Evolutionary conservation across 768 basidiomycete genomes (phyloP).

Genomic region (Tylopilus sp.): DNA sequence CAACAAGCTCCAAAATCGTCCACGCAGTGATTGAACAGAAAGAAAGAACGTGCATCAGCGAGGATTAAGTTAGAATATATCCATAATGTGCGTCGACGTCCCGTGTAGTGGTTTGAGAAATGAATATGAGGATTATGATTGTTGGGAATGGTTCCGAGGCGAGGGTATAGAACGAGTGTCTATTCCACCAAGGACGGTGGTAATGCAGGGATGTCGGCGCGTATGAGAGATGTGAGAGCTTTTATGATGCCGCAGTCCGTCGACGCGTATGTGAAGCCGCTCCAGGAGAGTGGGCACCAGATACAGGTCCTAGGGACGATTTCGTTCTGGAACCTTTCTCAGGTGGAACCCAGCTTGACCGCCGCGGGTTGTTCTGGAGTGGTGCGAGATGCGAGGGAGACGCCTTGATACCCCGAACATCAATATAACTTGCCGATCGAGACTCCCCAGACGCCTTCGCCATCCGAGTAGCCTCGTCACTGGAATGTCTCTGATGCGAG

Average conservation of each 20-base stretch:
- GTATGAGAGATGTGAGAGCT: background rate
- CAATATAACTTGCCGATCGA: conserved; percentile 15
- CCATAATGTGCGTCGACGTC: conserved; percentile 18
- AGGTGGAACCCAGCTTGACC: conserved; percentile 24
- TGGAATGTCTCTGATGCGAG: conserved; percentile 30
- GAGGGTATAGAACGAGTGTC: conserved; percentile 29
- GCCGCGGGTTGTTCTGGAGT: conserved; percentile 14
- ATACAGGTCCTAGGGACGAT: conserved; percentile 15
- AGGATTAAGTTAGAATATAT: conserved; percentile 22
- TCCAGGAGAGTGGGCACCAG: conserved; percentile 11
- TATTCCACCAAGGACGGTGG: conserved; percentile 8
- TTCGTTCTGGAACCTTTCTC: conserved; percentile 14
- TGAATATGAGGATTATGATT: conserved; percentile 16
- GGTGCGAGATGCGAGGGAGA: conserved; percentile 9
- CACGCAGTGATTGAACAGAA: conserved; percentile 10
- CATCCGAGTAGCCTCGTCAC: conserved; percentile 26
- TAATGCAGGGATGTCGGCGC: conserved; percentile 6
- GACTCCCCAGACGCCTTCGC: conserved; percentile 8
- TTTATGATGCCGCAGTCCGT: conserved; percentile 22
- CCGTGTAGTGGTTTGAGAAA: conserved; percentile 11
- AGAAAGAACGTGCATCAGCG: conserved; percentile 1
- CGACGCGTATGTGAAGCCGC: conserved; percentile 14
- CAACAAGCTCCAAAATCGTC: conserved; percentile 17
- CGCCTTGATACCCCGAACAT: conserved; percentile 14
- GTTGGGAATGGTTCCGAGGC: conserved; percentile 14